These are phyloP conservation scores for Monilinia aucupariae DNA, from an alignment of 2,329 filamentous ascomycete genomes.

Conservation along the genomic window DNA sequence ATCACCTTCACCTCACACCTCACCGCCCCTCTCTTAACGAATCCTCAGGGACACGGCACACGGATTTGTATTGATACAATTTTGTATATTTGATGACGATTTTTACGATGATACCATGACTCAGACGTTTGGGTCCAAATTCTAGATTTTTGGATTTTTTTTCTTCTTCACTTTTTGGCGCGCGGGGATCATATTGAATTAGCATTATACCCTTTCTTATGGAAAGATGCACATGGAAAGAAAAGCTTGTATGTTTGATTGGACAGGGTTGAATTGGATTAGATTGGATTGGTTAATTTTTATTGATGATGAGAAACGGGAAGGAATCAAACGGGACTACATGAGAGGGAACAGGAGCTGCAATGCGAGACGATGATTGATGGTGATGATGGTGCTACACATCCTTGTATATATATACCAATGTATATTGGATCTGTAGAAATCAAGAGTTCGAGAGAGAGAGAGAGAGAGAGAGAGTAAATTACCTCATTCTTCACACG, in stretches of 20 bases:
- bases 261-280: not conserved
- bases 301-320: not conserved
- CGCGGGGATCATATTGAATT: not conserved
- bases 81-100: slow-evolving; percentile 3
- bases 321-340: not conserved
- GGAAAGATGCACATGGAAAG: slow-evolving; percentile 8
- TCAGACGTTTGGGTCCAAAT: not conserved
- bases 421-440: not conserved
- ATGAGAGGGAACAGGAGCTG: too few relatives aligned
- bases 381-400: not conserved
- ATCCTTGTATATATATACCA: slow-evolving; percentile 2
- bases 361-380: not conserved
- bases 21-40: not conserved
- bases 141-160: not conserved
- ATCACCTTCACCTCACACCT: not conserved
- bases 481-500: too few relatives aligned
- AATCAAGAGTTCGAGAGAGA: too few relatives aligned
- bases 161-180: not conserved
- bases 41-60: not conserved
- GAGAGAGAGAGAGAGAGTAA: too few relatives aligned
- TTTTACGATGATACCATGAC: slow-evolving; percentile 4
- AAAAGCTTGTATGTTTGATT: not conserved
- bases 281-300: not conserved
- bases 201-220: slow-evolving; percentile 19
- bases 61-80: not conserved